Evolutionary conservation across 1,139 yeast genomes (phyloP).

Genomic region (Pichia sp.): DNA sequence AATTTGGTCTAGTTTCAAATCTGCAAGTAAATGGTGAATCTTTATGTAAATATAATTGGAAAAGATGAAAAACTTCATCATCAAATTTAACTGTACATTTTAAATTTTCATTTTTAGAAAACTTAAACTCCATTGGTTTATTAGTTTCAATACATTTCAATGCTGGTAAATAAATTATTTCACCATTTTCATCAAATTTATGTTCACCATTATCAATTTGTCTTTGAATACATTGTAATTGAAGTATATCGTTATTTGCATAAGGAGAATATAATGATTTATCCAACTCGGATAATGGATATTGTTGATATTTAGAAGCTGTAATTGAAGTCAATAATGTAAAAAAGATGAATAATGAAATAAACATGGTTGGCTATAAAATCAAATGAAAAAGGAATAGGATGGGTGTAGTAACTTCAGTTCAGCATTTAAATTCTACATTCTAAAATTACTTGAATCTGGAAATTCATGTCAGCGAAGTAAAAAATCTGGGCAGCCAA

Average conservation of each 20-base stretch:
- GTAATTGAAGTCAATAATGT: not conserved
- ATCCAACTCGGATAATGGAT: slow-evolving; percentile 22
- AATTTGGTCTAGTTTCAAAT: slow-evolving; percentile 45
- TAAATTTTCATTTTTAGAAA: slow-evolving; percentile 46
- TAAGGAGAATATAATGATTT: slow-evolving; percentile 30
- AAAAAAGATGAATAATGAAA: not conserved
- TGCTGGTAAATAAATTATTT: slow-evolving; percentile 52
- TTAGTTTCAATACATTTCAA: slow-evolving; percentile 63
- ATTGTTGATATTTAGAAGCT: slow-evolving; percentile 21
- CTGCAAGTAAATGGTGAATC: slow-evolving; percentile 73
- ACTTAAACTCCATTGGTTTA: slow-evolving; percentile 47
- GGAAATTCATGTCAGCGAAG: not conserved
- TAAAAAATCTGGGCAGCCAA: too few species aligned
- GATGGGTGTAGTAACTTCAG: not conserved
- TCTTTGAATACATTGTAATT: slow-evolving; percentile 57
- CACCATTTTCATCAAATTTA: slow-evolving; percentile 52
- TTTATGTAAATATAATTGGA: slow-evolving; percentile 70
- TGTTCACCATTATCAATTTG: slow-evolving; percentile 75
- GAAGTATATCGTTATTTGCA: slow-evolving; percentile 39
- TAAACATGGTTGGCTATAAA: not conserved
- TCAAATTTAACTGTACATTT: slow-evolving; percentile 58
- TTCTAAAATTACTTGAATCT: not conserved
- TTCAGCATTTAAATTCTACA: too few species aligned
- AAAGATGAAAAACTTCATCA: slow-evolving; percentile 66
- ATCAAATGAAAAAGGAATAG: not conserved